A percentile compares a stretch with the other conserved stretches of the same genome.
These are phyloP conservation scores for Suillus fuscotomentosus DNA, from an alignment of 768 basidiomycete species.

Conservation along the genomic window DNA sequence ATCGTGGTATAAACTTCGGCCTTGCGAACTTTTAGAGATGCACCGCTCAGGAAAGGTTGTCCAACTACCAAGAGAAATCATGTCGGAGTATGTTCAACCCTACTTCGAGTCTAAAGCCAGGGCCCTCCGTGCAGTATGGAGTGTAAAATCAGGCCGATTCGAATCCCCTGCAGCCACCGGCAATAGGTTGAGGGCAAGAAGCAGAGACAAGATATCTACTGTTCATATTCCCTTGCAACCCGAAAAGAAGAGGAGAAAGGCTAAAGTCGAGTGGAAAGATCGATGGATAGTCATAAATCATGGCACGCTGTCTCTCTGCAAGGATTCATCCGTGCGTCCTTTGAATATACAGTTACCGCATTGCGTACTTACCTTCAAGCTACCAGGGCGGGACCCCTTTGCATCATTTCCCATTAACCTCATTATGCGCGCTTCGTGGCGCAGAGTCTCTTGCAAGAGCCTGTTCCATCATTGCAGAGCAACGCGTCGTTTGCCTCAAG, in stretches of 20 bases:
- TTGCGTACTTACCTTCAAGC: background rate
- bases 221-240: conserved; percentile 5
- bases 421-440: conserved; percentile 44
- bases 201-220: conserved; percentile 12
- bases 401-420: conserved; percentile 38
- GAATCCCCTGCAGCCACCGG: conserved; percentile 16
- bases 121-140: conserved; percentile 46
- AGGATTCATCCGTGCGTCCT: conserved; percentile 47
- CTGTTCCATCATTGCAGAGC: conserved; percentile 19
- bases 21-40: conserved; percentile 70
- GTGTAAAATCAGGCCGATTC: conserved; percentile 24
- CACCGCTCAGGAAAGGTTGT: conserved; percentile 46
- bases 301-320: conserved; percentile 53
- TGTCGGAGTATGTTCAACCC: conserved; percentile 49
- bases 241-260: conserved; percentile 27
- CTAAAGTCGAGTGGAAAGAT: conserved; percentile 59
- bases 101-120: conserved; percentile 58
- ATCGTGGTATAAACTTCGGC: conserved; percentile 57
- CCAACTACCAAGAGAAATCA: conserved; percentile 39
- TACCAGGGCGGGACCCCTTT: conserved; percentile 38
- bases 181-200: conserved; percentile 2
- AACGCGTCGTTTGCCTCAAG: conserved; percentile 41
- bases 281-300: conserved; percentile 62
- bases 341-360: background rate
- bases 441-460: conserved; percentile 40